Conservation (phyloP, 768 basidiomycete genomes). For the Agaricus subrufescens region DNA sequence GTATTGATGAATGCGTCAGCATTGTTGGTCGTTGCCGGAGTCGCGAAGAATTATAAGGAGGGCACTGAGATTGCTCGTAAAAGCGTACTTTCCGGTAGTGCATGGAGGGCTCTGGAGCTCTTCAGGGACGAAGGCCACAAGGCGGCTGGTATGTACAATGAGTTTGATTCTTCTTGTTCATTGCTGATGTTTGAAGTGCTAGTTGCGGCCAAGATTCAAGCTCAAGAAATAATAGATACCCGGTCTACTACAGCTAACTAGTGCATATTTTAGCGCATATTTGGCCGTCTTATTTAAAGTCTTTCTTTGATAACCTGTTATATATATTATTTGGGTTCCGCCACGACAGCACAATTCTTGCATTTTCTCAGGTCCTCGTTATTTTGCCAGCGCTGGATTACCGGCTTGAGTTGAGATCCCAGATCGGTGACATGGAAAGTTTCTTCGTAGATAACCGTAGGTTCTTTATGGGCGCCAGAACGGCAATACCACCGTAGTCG, state of each 20-base stretch:
- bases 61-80: conserved; percentile 66
- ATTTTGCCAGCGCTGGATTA: conserved; percentile 82
- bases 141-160: conserved; percentile 16
- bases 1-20: conserved; percentile 90
- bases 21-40: conserved; percentile 77
- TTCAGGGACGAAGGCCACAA: conserved; percentile 42
- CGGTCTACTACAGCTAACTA: too few species aligned
- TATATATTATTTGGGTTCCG: conserved; percentile 28
- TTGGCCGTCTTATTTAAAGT: neutral
- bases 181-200: neutral
- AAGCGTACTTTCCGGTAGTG: conserved; percentile 53
- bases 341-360: conserved; percentile 54
- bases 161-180: neutral
- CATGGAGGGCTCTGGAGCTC: conserved; percentile 51
- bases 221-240: neutral
- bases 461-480: conserved; percentile 44
- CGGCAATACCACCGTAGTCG: conserved; percentile 91
- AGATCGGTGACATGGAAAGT: conserved; percentile 86
- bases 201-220: neutral
- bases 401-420: conserved; percentile 89
- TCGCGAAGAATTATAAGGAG: conserved; percentile 63
- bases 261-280: too few species aligned
- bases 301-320: neutral
- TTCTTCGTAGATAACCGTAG: conserved; percentile 52
- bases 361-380: conserved; percentile 66